Conservation (phyloP, 2,329 filamentous ascomycete species). For the Coleophoma eucalyptorum region DNA sequence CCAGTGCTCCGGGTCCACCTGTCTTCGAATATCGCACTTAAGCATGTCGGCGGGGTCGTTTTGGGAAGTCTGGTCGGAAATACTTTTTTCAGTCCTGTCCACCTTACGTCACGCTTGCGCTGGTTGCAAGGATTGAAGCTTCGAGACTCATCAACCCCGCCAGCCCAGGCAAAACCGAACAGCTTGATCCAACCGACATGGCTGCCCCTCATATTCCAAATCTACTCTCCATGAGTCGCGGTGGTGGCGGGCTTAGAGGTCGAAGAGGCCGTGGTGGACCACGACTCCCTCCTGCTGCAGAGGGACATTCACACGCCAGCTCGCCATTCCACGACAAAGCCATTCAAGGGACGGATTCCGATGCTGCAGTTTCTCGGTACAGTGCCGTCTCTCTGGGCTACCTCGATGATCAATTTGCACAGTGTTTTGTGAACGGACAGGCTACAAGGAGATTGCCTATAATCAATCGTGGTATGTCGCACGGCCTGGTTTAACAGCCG, state of each 20-base stretch:
- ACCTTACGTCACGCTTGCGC: no score
- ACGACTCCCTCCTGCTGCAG: constrained; percentile 6
- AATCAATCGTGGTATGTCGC: constrained; percentile 77
- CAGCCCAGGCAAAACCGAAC: no score
- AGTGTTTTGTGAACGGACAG: constrained; percentile 59
- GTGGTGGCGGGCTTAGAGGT: constrained; percentile 34
- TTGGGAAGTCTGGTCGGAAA: no score
- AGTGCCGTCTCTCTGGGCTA: constrained; percentile 88
- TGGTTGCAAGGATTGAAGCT: no score
- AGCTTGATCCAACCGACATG: constrained; percentile 41
- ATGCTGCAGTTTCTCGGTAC: constrained; percentile 83
- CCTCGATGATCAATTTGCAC: constrained; percentile 75
- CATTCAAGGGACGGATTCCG: constrained; percentile 86
- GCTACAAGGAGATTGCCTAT: constrained; percentile 72
- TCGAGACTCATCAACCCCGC: no score
- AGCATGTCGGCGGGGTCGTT: no score
- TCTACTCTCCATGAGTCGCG: constrained; percentile 52
- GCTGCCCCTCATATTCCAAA: constrained; percentile 75
- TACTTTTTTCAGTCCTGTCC: no score
- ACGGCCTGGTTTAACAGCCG: not conserved
- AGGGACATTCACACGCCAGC: constrained; percentile 17
- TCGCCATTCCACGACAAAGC: constrained; percentile 59
- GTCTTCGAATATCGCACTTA: no score
- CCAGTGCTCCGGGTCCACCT: no score
- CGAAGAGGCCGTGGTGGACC: constrained; percentile 27